phyloP scores from a whole-genome alignment of 2,329 filamentous ascomycete species.

The Aspergillus calidoustus region DNA sequence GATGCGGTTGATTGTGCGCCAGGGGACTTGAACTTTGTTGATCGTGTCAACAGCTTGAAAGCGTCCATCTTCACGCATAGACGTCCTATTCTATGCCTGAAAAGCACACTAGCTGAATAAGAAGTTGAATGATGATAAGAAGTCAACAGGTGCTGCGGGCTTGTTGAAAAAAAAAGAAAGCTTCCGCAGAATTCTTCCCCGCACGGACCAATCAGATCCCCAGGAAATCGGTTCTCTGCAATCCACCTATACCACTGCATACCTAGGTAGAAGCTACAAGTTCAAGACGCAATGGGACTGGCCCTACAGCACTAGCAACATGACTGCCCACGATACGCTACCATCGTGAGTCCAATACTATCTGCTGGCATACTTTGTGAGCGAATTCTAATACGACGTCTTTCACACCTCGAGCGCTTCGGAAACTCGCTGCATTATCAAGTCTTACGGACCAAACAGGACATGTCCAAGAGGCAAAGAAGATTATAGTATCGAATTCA shows the following conservation, averaged over 20 bases:
- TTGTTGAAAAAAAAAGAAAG: conserved; percentile 31
- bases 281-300: neutral
- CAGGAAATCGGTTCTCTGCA: conserved; percentile 9
- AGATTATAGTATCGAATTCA: conserved; percentile 27
- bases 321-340: neutral
- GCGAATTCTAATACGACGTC: neutral
- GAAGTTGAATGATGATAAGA: neutral
- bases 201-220: conserved; percentile 41
- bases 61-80: conserved; percentile 45
- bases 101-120: neutral
- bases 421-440: neutral
- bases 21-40: conserved; percentile 47
- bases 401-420: neutral
- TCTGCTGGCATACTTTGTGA: neutral
- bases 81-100: conserved; percentile 16
- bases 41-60: conserved; percentile 50
- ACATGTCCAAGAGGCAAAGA: neutral
- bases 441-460: neutral
- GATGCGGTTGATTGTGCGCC: conserved; percentile 30
- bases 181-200: conserved; percentile 29
- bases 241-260: neutral
- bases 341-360: neutral
- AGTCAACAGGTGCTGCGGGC: neutral
- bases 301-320: neutral
- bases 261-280: neutral